Evolutionary conservation across 2,329 filamentous ascomycete species (phyloP).

Genomic region (Stagonosporopsis rhizophila): DNA sequence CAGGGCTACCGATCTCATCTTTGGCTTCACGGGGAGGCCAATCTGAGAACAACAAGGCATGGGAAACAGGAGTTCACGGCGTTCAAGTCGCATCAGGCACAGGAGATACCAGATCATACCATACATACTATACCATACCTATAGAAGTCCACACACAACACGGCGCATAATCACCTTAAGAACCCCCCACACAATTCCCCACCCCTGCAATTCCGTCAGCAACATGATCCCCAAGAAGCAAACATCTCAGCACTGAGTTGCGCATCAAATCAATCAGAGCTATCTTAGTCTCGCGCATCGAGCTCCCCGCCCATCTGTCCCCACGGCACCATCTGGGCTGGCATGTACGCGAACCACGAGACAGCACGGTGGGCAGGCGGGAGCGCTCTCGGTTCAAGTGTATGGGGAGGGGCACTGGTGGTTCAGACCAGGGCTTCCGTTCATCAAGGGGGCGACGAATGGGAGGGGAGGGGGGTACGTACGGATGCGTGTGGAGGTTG

Average conservation of each 20-base stretch:
- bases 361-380: slow-evolving; percentile 1
- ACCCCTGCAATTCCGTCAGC: background rate
- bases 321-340: slow-evolving; percentile 7
- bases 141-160: too few species aligned
- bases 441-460: slow-evolving; percentile 8
- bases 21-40: background rate
- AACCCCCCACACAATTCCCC: background rate
- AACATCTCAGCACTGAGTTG: background rate
- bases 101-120: slow-evolving; percentile 2
- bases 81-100: background rate
- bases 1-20: too few species aligned
- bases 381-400: slow-evolving; percentile 18
- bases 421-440: slow-evolving; percentile 20
- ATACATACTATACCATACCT: too few species aligned
- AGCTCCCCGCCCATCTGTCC: slow-evolving; percentile 8
- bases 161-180: background rate
- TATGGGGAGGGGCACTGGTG: slow-evolving; percentile 15
- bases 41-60: background rate
- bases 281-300: slow-evolving; percentile 22
- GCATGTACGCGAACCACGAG: slow-evolving; percentile 13
- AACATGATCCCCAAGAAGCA: background rate
- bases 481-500: background rate
- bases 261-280: slow-evolving; percentile 14
- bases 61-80: background rate
- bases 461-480: background rate